Evolutionary conservation across 805 yeast species (phyloP).

Genomic region (Pichia cephalocereana): DNA sequence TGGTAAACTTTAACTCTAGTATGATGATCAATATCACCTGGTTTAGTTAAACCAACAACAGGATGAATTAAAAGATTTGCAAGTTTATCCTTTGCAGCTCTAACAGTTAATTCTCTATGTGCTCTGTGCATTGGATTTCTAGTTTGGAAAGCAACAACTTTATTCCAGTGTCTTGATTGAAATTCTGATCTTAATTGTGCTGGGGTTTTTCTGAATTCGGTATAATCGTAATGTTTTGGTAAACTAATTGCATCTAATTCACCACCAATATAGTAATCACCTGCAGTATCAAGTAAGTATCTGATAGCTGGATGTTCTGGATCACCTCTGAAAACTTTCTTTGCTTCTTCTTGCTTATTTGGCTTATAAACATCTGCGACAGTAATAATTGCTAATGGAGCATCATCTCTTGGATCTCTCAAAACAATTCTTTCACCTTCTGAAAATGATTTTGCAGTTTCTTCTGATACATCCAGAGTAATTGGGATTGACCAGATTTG

Average conservation of each 20-base stretch:
- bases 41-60: constrained; percentile 93
- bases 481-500: constrained; percentile 89
- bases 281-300: constrained; percentile 64
- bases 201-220: constrained; percentile 81
- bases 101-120: constrained; percentile 88
- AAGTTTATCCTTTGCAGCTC: constrained; percentile 91
- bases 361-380: constrained; percentile 74
- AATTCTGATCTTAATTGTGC: constrained; percentile 84
- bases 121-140: constrained; percentile 99
- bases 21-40: constrained; percentile 97
- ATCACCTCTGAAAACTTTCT: constrained; percentile 88
- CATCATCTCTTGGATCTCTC: constrained; percentile 73
- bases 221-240: constrained; percentile 86
- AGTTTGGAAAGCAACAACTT: constrained; percentile 94
- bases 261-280: constrained; percentile 86
- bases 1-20: constrained; percentile 94
- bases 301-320: constrained; percentile 91
- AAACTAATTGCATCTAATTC: constrained; percentile 71
- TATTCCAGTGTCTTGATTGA: constrained; percentile 69
- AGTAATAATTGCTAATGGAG: constrained; percentile 73
- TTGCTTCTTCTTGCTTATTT: constrained; percentile 71
- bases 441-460: constrained; percentile 36
- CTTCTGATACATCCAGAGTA: constrained; percentile 64
- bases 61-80: constrained; percentile 90
- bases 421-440: constrained; percentile 60